Base-by-base conservation (phyloP, 116 monocot species). In the Dioscorea cayenensis region DNA sequence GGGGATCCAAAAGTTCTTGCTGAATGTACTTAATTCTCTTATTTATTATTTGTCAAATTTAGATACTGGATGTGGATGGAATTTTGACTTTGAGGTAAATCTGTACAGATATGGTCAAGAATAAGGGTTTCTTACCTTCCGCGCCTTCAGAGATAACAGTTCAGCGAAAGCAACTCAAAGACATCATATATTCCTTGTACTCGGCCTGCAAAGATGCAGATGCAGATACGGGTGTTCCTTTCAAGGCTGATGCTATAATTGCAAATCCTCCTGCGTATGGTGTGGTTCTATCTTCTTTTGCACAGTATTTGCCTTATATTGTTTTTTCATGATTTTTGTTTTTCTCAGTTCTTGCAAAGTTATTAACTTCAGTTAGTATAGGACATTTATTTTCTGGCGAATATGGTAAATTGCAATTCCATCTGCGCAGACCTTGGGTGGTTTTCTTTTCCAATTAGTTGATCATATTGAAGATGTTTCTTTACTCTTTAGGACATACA, bases 201-300 rank as follows among this genome's bases (percentile, higher is more conserved):
- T 61, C 84, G 66, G 97, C 97, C 18, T 97, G 97, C 78, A 87
- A 79, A 74, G 92, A 97, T 21, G 75, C 93, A 66, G 97, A 97
- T 92, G 25, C 75, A 36, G 97, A 97, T 76, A 80, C 90, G 35
- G 90, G 90, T 37, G 84, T 97, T 77, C 77, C 79, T 55, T 97
- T 97, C 67, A 90, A 85, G 75, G 86, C 83, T 38, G 93, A 97
- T 75, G 97, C 97, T 43, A 92, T 93, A 71, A 97, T 97, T 79
- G 97, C 97, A 19, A 97, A 97, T 69, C 97, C 97, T 43, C 93
- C 97, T 64, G 97, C 97, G 65, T 97, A 97, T 86, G 97, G 97
- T 97, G 48, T 79, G 84, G 51, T 64, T 72, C 14, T 38, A 29
- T 23, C 23, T 18, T 18, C 19, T 18, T 51, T n/a, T 55, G 55